Conservation (phyloP, 2,329 filamentous ascomycete species). For the Sarocladium oryzae region DNA sequence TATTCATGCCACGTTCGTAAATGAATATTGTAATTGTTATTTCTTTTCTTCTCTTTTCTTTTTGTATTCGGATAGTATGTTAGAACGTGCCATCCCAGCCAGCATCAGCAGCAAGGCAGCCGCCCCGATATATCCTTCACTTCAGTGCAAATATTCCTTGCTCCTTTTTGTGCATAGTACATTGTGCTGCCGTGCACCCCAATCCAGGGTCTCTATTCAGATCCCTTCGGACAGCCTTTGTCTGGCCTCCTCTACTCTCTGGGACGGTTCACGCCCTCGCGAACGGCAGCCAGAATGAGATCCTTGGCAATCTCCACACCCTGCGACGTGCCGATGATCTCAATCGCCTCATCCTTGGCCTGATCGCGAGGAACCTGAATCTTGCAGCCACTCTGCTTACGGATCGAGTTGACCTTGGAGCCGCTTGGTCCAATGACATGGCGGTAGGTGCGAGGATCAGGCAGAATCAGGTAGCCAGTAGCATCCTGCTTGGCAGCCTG, state of each 20-base stretch:
- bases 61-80: too few relatives aligned
- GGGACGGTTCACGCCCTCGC: constrained; percentile 44
- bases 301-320: constrained; percentile 84
- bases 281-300: constrained; percentile 78
- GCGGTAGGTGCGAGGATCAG: constrained; percentile 83
- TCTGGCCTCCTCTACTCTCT: constrained; percentile 24
- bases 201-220: too few relatives aligned
- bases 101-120: too few relatives aligned
- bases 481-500: constrained; percentile 63
- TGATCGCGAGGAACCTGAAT: constrained; percentile 89
- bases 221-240: too few relatives aligned
- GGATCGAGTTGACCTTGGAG: constrained; percentile 85
- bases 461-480: constrained; percentile 81
- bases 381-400: constrained; percentile 86
- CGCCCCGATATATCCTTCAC: too few relatives aligned
- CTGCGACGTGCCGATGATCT: constrained; percentile 73
- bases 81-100: too few relatives aligned
- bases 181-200: too few relatives aligned
- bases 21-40: too few relatives aligned
- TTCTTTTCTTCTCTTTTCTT: too few relatives aligned
- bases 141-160: too few relatives aligned
- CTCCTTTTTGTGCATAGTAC: too few relatives aligned
- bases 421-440: constrained; percentile 86
- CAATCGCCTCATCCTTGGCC: constrained; percentile 71
- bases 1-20: too few relatives aligned